Base-by-base conservation (phyloP, 2,329 filamentous ascomycete genomes). In the Onygena corvina region DNA sequence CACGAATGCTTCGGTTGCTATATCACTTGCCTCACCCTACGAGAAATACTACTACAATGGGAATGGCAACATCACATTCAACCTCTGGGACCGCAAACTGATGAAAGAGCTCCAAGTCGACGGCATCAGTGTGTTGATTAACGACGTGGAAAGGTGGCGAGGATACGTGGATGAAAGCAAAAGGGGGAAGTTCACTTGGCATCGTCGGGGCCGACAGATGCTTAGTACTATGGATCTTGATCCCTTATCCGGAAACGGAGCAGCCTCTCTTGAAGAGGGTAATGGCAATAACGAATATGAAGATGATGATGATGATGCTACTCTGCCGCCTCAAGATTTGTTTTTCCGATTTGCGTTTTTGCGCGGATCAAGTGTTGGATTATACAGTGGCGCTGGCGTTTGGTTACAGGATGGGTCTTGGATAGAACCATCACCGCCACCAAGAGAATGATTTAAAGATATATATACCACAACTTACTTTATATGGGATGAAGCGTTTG, bases 91-190 rank as follows among this genome's bases (percentile, higher is more conserved):
- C 29, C 57, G 58, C 2, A 56, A 66, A 36, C 61, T 65, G 9
- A 70, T 69, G 67, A 49, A 53, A 1, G 54, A 63, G 16, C 59
- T 69, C 3, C 61, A 61, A 7, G 67, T 72, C 20, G 78, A 81
- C 51, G 79, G 78, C 1, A 63, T 81, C 7, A 77, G 73, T 23
- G 70, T 81, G 2, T 63, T 81, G 2, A 74, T 81, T 50, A 81
- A 81, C 54, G 79, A 82, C 47, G 78, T 82, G 1, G 79, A 82
- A 59, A 67, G 77, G 29, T 80, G 75, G 62, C 66, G 74, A 4
- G 74, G 73, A 1, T 81, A 77, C 57, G 60, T 70, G 16, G 76
- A 79, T 50, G 71, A 73, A 49, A 61, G 69, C 30, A 59, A 62
- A 31, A 60, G 57, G 3, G 71, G 70, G 29, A 66, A 72, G 49